phyloP scores from a whole-genome alignment of 768 basidiomycete genomes.

The Trametes maxima region DNA sequence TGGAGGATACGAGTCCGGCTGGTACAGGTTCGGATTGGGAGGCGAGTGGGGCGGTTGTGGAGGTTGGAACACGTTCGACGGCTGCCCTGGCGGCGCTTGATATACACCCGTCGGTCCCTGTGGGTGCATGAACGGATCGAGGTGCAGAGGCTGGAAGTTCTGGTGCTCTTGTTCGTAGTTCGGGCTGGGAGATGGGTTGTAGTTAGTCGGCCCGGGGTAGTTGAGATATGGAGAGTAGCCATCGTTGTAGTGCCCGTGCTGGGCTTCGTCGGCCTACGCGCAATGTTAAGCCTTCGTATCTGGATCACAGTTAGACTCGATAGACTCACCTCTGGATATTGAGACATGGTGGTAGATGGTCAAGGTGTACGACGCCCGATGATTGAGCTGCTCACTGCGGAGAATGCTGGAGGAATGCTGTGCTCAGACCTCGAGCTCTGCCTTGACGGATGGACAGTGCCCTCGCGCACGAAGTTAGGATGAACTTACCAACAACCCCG shows the following conservation, averaged over 20 bases:
- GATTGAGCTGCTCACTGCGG: constrained; percentile 12
- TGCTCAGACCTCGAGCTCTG: background rate
- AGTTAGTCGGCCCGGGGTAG: constrained; percentile 32
- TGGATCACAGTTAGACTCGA: background rate
- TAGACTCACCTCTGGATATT: constrained; percentile 42
- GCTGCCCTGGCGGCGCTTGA: constrained; percentile 26
- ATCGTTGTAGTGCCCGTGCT: constrained; percentile 66
- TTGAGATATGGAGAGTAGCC: constrained; percentile 56
- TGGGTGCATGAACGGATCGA: constrained; percentile 45
- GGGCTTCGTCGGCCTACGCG: constrained; percentile 63
- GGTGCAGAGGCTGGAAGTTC: constrained; percentile 36
- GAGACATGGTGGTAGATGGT: constrained; percentile 39
- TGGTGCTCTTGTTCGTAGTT: constrained; percentile 40
- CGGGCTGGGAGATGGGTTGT: constrained; percentile 34
- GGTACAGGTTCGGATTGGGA: constrained; percentile 18
- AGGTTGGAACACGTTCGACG: constrained; percentile 18
- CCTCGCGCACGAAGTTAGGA: constrained; percentile 1
- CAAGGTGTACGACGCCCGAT: background rate
- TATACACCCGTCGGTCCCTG: constrained; percentile 20
- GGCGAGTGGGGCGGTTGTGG: constrained; percentile 27
- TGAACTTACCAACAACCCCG: constrained; percentile 13
- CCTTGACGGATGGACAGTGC: background rate
- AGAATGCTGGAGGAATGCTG: constrained; percentile 17
- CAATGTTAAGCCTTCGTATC: constrained; percentile 1
- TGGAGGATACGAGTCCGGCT: constrained; percentile 14